phyloP scores from a whole-genome alignment of 495 filamentous ascomycete genomes.

The Pyrenopolyporus hunteri region DNA sequence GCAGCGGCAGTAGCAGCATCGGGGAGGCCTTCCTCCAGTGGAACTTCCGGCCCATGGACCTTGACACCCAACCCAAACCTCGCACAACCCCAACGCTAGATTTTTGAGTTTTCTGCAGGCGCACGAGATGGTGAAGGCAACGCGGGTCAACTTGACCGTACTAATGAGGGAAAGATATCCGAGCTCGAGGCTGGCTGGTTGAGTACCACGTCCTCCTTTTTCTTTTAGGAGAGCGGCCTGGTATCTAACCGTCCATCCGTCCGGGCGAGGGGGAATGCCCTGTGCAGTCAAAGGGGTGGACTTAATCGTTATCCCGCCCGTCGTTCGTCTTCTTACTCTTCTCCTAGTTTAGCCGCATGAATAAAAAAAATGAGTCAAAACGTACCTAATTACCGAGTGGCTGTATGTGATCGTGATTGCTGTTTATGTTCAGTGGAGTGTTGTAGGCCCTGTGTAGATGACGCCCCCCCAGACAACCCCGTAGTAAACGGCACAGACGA shows the following conservation, averaged over 20 bases:
- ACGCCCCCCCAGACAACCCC: no score
- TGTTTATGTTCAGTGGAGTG: no score
- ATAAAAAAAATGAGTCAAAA: background rate
- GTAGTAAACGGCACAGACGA: no score
- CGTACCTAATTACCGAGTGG: background rate
- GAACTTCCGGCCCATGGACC: no score
- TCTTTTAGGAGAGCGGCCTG: constrained; percentile 52
- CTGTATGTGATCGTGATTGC: no score
- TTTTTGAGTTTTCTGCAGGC: constrained; percentile 13
- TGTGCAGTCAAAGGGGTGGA: constrained; percentile 69
- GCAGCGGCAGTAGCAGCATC: background rate
- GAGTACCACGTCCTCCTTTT: constrained; percentile 29
- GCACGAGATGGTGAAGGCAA: background rate
- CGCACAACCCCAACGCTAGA: constrained; percentile 1
- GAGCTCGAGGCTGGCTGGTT: constrained; percentile 7
- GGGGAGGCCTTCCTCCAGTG: no score
- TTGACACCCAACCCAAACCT: background rate
- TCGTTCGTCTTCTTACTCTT: constrained; percentile 14
- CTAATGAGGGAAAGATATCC: constrained; percentile 99
- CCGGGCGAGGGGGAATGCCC: constrained; percentile 81
- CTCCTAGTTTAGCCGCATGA: constrained; percentile 34
- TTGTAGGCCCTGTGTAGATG: no score
- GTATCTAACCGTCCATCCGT: no score
- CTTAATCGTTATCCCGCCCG: constrained; percentile 61
- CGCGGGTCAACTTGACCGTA: constrained; percentile 65